Conservation (phyloP, 768 basidiomycete species). For the Amanita rubescens region DNA sequence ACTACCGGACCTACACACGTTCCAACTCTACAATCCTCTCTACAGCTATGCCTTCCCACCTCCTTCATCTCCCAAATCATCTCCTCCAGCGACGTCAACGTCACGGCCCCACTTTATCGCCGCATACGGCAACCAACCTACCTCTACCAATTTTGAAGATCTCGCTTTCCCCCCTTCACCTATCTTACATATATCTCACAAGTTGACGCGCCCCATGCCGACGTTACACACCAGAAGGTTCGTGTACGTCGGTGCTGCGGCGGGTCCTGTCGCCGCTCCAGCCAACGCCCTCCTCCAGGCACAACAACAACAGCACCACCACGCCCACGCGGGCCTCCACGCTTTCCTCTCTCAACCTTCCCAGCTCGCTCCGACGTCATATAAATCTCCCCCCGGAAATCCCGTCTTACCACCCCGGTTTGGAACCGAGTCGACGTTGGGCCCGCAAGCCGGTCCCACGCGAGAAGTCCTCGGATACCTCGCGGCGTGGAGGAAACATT, state of each 20-base stretch:
- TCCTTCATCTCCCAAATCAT: no score
- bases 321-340: no score
- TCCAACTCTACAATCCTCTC: slow-evolving; percentile 27
- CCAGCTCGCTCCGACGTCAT: background rate
- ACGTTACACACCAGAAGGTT: background rate
- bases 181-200: background rate
- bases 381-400: background rate
- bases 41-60: background rate
- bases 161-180: background rate
- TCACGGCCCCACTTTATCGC: background rate
- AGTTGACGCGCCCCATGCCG: background rate
- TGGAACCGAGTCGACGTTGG: background rate
- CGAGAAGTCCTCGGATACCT: slow-evolving; percentile 28
- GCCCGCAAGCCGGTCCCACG: slow-evolving; percentile 15
- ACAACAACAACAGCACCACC: no score
- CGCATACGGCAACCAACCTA: background rate
- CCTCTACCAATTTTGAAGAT: background rate
- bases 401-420: no score
- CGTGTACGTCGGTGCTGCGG: background rate
- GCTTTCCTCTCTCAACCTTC: background rate
- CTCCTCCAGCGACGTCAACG: background rate
- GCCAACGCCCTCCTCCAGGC: no score
- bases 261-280: background rate
- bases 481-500: slow-evolving; percentile 37
- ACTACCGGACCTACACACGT: slow-evolving; percentile 29